A percentile compares a stretch with the other conserved stretches of the same genome.
These are phyloP conservation scores for Taiwanofungus camphoratus DNA, from an alignment of 1,284 basidiomycete genomes.

Conservation along the genomic window DNA sequence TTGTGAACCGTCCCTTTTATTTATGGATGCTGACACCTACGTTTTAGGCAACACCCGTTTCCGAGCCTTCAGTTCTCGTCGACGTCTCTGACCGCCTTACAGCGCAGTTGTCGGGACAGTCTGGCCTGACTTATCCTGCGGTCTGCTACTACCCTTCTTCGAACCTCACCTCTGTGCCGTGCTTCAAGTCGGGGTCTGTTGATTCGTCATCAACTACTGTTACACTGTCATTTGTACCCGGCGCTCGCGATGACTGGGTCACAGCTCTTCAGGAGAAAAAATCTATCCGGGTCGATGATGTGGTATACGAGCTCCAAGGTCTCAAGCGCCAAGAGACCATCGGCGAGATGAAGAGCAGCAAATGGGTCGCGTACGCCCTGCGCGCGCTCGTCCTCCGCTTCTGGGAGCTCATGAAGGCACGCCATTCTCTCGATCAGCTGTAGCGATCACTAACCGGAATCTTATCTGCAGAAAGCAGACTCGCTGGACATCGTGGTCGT, in stretches of 20 bases:
- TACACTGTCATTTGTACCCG: constrained; percentile 54
- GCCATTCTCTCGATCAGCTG: constrained; percentile 15
- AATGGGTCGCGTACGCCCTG: constrained; percentile 84
- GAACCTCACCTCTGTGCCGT: constrained; percentile 26
- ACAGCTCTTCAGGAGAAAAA: constrained; percentile 35
- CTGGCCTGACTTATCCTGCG: constrained; percentile 30
- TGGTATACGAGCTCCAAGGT: constrained; percentile 38
- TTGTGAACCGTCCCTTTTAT: neutral
- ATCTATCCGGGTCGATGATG: constrained; percentile 33
- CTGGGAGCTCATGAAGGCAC: constrained; percentile 80
- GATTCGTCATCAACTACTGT: constrained; percentile 40
- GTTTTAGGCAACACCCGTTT: constrained; percentile 12
- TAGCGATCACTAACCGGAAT: constrained; percentile 3
- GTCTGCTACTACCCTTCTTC: constrained; percentile 24
- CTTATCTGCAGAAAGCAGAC: constrained; percentile 75
- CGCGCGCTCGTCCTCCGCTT: constrained; percentile 79
- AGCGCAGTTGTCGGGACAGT: constrained; percentile 33
- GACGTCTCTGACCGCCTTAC: constrained; percentile 46
- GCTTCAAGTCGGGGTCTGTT: constrained; percentile 36
- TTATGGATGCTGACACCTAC: constrained; percentile 15
- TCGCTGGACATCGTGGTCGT: constrained; percentile 95
- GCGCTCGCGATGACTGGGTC: constrained; percentile 45
- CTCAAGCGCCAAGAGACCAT: constrained; percentile 41
- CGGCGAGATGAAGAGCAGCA: constrained; percentile 66
- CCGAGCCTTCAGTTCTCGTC: constrained; percentile 31